Percentiles rank a stretch among this genome's conserved stretches.
Conservation (phyloP, 139 green algal species). For the Zygnema cylindricum region DNA sequence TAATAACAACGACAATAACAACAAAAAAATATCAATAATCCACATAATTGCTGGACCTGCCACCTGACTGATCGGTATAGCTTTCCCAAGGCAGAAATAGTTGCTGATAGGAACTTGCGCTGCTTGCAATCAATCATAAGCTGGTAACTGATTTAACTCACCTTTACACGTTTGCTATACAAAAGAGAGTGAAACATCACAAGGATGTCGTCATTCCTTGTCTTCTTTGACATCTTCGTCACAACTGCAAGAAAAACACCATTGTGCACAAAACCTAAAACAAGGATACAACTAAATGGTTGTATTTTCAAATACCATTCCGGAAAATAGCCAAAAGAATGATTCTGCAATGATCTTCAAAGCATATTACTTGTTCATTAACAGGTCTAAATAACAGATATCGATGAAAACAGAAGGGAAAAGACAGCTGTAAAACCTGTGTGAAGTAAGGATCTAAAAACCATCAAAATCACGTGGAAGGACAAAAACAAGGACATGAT, state of each 20-base stretch:
- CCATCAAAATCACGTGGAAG: not conserved
- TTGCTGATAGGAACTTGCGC: too few species aligned
- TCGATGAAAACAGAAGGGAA: not conserved
- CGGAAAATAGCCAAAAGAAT: too few species aligned
- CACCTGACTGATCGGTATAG: too few species aligned
- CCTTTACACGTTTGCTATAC: conserved; percentile 45
- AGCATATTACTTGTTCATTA: not conserved
- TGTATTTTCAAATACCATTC: not conserved
- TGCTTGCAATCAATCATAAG: too few species aligned
- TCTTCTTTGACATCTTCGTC: conserved; percentile 26
- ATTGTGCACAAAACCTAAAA: not conserved
- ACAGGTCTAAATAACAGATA: not conserved
- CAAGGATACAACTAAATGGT: not conserved
- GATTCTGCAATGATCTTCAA: not conserved
- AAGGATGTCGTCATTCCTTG: conserved; percentile 15
- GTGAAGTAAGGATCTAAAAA: conserved; percentile 1
- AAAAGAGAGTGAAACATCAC: conserved; percentile 41
- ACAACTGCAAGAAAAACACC: conserved; percentile 33
- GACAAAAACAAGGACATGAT: too few species aligned
- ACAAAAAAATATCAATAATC: too few species aligned
- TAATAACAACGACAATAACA: too few species aligned
- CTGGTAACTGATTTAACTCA: not conserved
- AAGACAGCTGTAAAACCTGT: not conserved
- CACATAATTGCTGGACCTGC: too few species aligned
- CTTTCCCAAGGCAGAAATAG: too few species aligned